Conservation (phyloP, 164 flowering plant genomes). For the Vitis vinifera region DNA sequence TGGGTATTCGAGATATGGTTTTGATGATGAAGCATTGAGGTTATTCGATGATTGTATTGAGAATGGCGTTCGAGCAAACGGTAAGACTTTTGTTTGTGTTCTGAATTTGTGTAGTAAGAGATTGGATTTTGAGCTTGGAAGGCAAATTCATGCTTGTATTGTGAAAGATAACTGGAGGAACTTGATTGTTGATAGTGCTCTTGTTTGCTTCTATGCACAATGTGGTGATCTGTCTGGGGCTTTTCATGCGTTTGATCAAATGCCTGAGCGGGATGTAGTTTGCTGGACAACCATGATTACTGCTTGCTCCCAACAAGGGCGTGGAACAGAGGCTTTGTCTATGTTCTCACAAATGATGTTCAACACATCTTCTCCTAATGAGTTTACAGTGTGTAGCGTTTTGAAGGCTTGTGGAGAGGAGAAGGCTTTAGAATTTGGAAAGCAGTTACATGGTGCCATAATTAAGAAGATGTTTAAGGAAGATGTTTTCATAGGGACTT, state of each 20-base stretch:
- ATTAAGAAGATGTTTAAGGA: constrained; percentile 52
- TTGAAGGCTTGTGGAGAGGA: constrained; percentile 79
- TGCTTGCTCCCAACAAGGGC: constrained; percentile 62
- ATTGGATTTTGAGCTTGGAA: constrained; percentile 57
- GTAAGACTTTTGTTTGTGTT: constrained; percentile 61
- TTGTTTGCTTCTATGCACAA: constrained; percentile 63
- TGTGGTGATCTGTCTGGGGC: constrained; percentile 56
- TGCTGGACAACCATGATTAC: constrained; percentile 77
- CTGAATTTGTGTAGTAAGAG: constrained; percentile 65
- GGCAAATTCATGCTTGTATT: constrained; percentile 64
- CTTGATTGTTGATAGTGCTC: constrained; percentile 62
- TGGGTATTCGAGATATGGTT: constrained; percentile 56
- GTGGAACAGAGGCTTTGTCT: constrained; percentile 44
- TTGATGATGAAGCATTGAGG: constrained; percentile 45
- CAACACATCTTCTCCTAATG: constrained; percentile 57
- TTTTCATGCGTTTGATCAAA: constrained; percentile 48
- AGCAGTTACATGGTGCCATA: constrained; percentile 62
- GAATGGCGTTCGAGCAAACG: constrained; percentile 38
- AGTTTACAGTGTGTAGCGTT: constrained; percentile 64
- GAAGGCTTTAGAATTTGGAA: constrained; percentile 57
- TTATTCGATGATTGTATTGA: constrained; percentile 40
- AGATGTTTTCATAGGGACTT: constrained; percentile 75
- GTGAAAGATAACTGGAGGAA: constrained; percentile 56
- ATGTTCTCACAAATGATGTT: constrained; percentile 53
- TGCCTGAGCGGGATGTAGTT: constrained; percentile 64